Evolutionary conservation across 2,329 filamentous ascomycete genomes (phyloP), one percentile per base, ranked within the genome.

Genomic region (Chalara sp.): DNA sequence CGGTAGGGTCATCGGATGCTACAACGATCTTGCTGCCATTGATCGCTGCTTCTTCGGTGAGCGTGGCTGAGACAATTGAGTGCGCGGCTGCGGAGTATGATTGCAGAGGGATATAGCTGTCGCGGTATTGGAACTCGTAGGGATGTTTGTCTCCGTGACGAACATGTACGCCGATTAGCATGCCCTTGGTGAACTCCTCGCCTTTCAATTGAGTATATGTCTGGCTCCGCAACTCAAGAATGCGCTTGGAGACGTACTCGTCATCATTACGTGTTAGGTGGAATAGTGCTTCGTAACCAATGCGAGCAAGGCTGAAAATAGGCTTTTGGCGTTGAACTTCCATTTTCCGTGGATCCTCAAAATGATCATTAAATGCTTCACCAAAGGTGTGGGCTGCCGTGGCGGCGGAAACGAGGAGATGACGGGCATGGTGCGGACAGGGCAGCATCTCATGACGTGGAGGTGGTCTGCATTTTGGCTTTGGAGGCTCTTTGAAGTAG

Each of bases 121-220:
- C 78, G 43, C 79, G 77, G 67, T 90, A 92, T 65, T 91, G 85
- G 60, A 78, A 84, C 65, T 92, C 87, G 51, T 82, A 74, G 0
- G 89, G 89, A 58, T 89, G 87, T 6, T 81, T 74, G 65, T 95
- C 89, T 31, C 89, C 89, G 50, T 84, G 86, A 10, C 89, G 86
- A 52, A 95, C 79, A 58, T 95, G 90, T 47, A 93, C 68, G 28
- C 87, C 89, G 39, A 95, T 72, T 32, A 80, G 67, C 4, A 75
- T 72, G 46, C 78, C 76, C 29, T 72, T 73, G 6, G 72, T 67
- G 21, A 68, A 64, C 37, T 68, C 68, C 30, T 72, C 70, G 12
- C 68, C 67, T 5, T 70, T 67, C n/a, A 37, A 37, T 37, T 8
- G n/a, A 33, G 67, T 54, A 30, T 62, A 67, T 1, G 74, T 71